Conservation (phyloP, 1,284 basidiomycete species). For the Neolentinus lepideus region DNA sequence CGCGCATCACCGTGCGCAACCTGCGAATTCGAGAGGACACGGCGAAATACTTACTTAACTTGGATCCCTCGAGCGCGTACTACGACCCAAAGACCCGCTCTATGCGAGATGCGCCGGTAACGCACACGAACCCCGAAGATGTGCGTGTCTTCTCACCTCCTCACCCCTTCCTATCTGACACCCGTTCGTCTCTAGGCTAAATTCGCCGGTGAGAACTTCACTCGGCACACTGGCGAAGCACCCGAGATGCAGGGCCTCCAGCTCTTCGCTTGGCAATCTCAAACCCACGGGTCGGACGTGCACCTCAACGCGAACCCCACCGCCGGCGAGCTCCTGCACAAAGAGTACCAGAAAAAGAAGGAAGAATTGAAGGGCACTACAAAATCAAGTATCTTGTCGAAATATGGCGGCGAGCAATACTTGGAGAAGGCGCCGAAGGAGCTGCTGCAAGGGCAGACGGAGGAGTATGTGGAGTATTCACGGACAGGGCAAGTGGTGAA, state of each 20-base stretch:
- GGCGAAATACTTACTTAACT: conserved; percentile 97
- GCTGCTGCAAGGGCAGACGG: conserved; percentile 89
- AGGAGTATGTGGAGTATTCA: conserved; percentile 97
- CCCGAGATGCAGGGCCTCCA: conserved; percentile 88
- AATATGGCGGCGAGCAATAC: conserved; percentile 94
- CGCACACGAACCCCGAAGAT: conserved; percentile 77
- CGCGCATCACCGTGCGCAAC: conserved; percentile 96
- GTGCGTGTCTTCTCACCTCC: conserved; percentile 33
- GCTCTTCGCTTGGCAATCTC: conserved; percentile 96
- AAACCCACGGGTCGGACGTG: conserved; percentile 88
- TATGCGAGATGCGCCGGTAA: conserved; percentile 94
- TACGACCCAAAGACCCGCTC: conserved; percentile 99
- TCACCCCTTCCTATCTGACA: conserved; percentile 8
- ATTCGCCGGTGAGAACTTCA: conserved; percentile 97
- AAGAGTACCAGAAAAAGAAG: conserved; percentile 89
- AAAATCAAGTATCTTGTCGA: conserved; percentile 81
- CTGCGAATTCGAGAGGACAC: conserved; percentile 98
- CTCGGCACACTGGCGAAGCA: conserved; percentile 87
- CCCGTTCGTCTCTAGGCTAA: conserved; percentile 45
- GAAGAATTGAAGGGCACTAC: conserved; percentile 84
- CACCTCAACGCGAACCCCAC: conserved; percentile 97
- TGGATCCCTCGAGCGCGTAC: conserved; percentile 94
- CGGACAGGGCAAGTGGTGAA: conserved; percentile 87
- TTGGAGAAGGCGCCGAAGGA: conserved; percentile 85
- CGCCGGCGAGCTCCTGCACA: conserved; percentile 86